A percentile compares a stretch with the other conserved stretches of the same genome.
phyloP scores from a whole-genome alignment of 345 rosid genomes.

The Euphorbia pulcherrima region DNA sequence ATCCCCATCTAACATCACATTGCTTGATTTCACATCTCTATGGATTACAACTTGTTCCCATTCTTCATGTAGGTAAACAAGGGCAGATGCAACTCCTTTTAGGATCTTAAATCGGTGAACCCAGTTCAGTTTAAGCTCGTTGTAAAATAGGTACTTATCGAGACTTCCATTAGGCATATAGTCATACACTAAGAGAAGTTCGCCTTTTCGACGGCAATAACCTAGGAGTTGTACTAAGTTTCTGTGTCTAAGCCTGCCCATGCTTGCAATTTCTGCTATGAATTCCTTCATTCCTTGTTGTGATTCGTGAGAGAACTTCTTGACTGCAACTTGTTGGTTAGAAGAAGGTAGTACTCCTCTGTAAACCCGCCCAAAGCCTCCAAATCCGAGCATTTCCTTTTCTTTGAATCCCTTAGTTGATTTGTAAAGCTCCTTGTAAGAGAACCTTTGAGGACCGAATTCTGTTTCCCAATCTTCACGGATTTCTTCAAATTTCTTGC shows the following conservation, averaged over 20 bases:
- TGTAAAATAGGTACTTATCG: not conserved
- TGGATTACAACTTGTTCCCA: conserved; percentile 5
- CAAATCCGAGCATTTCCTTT: not conserved
- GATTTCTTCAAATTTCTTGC: not conserved
- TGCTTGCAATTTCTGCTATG: not conserved
- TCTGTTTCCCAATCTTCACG: conserved; percentile 4
- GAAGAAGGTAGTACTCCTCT: conserved; percentile 1
- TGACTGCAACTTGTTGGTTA: not conserved
- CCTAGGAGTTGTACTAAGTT: conserved; percentile 4
- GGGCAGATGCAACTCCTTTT: conserved; percentile 5
- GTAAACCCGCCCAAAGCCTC: not conserved
- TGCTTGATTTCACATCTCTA: conserved; percentile 3
- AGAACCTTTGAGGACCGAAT: conserved; percentile 3
- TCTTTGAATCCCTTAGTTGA: conserved; percentile 6
- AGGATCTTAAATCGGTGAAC: not conserved
- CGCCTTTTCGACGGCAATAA: not conserved
- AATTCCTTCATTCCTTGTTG: conserved; percentile 7
- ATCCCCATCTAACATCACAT: not conserved
- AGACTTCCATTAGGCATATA: conserved; percentile 12
- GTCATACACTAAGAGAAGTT: conserved; percentile 4
- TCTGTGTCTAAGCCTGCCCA: conserved; percentile 5
- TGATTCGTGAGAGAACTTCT: conserved; percentile 5
- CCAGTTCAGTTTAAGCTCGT: not conserved
- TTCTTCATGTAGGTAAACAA: conserved; percentile 7
- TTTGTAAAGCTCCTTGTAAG: conserved; percentile 4